Base-by-base conservation (phyloP, 805 yeast species). In the Pichia phayaonensis region DNA sequence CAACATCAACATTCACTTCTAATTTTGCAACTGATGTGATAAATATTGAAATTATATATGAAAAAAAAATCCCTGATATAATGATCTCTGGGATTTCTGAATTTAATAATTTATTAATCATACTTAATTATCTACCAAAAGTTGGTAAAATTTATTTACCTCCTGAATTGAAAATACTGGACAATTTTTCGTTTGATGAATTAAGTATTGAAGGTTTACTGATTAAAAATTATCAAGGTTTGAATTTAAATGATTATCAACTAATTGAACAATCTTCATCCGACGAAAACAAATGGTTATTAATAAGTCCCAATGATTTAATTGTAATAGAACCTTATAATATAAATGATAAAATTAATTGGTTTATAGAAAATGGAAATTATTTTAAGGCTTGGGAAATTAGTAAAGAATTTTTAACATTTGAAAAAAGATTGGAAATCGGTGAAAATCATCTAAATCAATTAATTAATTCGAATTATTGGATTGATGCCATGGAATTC, bases 181-280 rank as follows among this genome's bases (percentile, higher is more conserved):
- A 84, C 61, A 71, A 83, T 2, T 58, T 69, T 1, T 79, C 82
- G 10, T 88, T 92, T 10, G 84, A 80, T 51, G 95, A 87, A 46
- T 73, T 79, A 15, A 81, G 86, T 48, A 88, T 83, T 22, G 97
- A 92, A 63, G 95, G 84, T 61, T 74, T 92, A 2, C 80, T 84
- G 0, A 65, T 88, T 51, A 77, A 76, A 46, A 78, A 79, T 34
- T 76, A 71, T 44, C 73, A 79, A 22, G 70, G 73, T 15, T 66
- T 88, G 42, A 90, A 95, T 0, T 70, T 86, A 18, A 90, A 92
- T 62, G 98, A 94, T 62, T 87, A 86, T 61, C 83, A 79, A 56
- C 65, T 90, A 44, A 24, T 40, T 20, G 42, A 44, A 26, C 29
- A 26, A 23, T 23, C 24, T 27, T n/a, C n/a, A n/a, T n/a, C n/a